These are phyloP conservation scores for Entamoeba invadens DNA, from an alignment of 208 protist genomes.

Conservation along the genomic window DNA sequence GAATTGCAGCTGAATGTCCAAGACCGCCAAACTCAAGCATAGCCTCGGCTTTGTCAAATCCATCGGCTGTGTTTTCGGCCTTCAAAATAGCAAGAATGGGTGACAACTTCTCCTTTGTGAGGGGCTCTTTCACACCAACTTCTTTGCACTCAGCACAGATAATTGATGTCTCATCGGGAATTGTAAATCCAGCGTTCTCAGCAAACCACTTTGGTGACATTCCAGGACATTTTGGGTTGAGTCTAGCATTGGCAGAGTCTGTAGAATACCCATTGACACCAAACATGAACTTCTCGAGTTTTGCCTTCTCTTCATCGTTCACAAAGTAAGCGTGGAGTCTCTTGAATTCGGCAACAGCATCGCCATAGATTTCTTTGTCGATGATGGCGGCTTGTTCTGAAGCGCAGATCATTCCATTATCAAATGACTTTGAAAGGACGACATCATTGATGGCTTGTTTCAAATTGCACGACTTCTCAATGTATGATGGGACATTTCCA, in stretches of 20 bases:
- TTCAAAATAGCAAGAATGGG: slow-evolving; percentile 26
- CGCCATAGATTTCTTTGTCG: slow-evolving; percentile 2
- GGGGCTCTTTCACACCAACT: neutral
- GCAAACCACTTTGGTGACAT: slow-evolving; percentile 28
- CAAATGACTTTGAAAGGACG: slow-evolving; percentile 33
- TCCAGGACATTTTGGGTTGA: neutral
- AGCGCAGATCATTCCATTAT: too few species aligned
- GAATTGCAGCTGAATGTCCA: too few species aligned
- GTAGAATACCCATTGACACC: neutral
- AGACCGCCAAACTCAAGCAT: too few species aligned
- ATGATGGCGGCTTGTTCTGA: slow-evolving; percentile 28
- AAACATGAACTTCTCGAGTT: slow-evolving; percentile 19
- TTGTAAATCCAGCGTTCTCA: slow-evolving; percentile 17
- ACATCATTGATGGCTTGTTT: slow-evolving; percentile 17
- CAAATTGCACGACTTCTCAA: slow-evolving; percentile 28
- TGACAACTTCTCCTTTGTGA: too few species aligned
- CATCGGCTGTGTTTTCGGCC: neutral
- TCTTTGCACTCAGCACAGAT: slow-evolving; percentile 6
- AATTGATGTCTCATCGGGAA: slow-evolving; percentile 4
- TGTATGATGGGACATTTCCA: too few species aligned
- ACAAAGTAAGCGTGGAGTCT: slow-evolving; percentile 16
- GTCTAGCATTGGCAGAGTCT: neutral
- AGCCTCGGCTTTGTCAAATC: too few species aligned
- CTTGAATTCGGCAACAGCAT: too few species aligned
- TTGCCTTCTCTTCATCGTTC: slow-evolving; percentile 21